Conservation (phyloP, 2,329 filamentous ascomycete genomes). For the Trichoderma aggressivum region DNA sequence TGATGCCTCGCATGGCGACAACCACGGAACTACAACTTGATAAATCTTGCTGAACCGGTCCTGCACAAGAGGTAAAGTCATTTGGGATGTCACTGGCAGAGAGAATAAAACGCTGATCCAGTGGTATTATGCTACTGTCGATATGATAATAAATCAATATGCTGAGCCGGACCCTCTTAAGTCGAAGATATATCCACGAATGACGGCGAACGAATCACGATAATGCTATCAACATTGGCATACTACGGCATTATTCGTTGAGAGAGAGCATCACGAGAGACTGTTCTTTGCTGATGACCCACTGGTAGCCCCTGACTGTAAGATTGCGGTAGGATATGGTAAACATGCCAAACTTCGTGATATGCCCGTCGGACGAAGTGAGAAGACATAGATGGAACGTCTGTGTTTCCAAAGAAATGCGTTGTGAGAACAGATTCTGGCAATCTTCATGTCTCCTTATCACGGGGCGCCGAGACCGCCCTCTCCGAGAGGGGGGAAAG, state of each 20-base stretch:
- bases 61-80: not conserved
- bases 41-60: not conserved
- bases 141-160: not conserved
- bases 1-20: not conserved
- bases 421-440: not conserved
- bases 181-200: not conserved
- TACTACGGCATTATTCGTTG: not conserved
- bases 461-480: not conserved
- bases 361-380: not conserved
- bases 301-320: not conserved
- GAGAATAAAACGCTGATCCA: not conserved
- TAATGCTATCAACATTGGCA: rapidly evolving
- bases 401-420: too few relatives aligned
- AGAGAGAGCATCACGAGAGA: not conserved
- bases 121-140: not conserved
- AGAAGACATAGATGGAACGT: not conserved
- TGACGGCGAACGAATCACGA: not conserved
- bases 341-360: too few relatives aligned
- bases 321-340: not conserved
- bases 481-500: not conserved
- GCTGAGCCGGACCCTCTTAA: not conserved
- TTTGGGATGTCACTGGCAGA: too few relatives aligned
- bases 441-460: not conserved
- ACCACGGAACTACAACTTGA: not conserved
- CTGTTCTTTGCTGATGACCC: not conserved